A percentile compares a stretch with the other conserved stretches of the same genome.
Conservation (phyloP, 2,329 filamentous ascomycete genomes). For the Talaromyces rugulosus region DNA sequence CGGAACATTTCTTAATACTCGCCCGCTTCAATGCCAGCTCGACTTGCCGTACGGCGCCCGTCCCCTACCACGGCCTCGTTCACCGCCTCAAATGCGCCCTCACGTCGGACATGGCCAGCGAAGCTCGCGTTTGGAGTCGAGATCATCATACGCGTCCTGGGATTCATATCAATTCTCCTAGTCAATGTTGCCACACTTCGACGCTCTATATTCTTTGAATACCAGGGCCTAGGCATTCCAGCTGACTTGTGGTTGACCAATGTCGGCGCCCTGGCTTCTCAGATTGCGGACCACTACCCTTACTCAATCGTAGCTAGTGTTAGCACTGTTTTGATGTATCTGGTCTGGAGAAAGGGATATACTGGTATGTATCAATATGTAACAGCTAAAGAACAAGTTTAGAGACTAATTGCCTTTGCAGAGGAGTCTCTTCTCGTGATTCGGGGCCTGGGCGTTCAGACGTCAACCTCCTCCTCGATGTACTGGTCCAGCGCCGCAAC, state of each 20-base stretch:
- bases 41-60: constrained; percentile 45
- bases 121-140: constrained; percentile 41
- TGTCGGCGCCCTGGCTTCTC: constrained; percentile 28
- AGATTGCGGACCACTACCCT: constrained; percentile 34
- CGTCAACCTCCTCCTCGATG: constrained; percentile 64
- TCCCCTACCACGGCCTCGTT: constrained; percentile 90
- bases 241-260: constrained; percentile 30
- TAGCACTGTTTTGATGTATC: constrained; percentile 38
- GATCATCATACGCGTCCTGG: constrained; percentile 41
- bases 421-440: constrained; percentile 87
- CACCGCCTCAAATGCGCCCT: constrained; percentile 77
- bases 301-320: constrained; percentile 40
- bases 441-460: constrained; percentile 86
- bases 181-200: constrained; percentile 32
- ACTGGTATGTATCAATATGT: constrained; percentile 38
- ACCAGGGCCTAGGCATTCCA: constrained; percentile 26
- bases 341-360: constrained; percentile 47
- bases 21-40: constrained; percentile 55
- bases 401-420: constrained; percentile 36
- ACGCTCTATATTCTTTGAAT: constrained; percentile 20
- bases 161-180: constrained; percentile 40
- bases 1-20: background rate
- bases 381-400: background rate
- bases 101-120: constrained; percentile 43
- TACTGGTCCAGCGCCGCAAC: constrained; percentile 62